Evolutionary conservation across 2,329 filamentous ascomycete species (phyloP), one percentile per base, ranked within the genome.

Genomic region (Exophiala phaeomuriformis): DNA sequence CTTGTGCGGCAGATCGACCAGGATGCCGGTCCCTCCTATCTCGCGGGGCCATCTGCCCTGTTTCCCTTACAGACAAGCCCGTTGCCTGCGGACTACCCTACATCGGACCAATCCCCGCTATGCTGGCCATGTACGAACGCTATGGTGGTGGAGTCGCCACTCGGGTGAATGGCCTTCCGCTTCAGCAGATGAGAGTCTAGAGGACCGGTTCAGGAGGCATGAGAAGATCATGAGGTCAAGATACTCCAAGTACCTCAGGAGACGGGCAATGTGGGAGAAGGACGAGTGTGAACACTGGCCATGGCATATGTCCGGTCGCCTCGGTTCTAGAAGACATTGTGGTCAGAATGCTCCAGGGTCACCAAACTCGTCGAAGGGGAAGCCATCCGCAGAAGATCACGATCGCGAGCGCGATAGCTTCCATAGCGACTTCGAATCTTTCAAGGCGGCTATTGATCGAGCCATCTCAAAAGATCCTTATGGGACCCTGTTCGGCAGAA

Each of bases 401-500:
- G 40, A 52, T 27, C 35, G 53, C 7, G 40, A 52, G 12, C 35
- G 44, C 19, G 29, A 51, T 4, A 49, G 50, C n/a, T 44, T 54
- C 30, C 52, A 57, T 50, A 49, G 54, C 5, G 64, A 71, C 63
- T 70, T 72, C 57, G 64, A 69, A 10, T 60, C 66, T 43, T 62
- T 73, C 43, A 67, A 65, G 59, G 67, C 62, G 37, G 60, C 62
- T 10, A 62, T 73, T 19, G 65, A 70, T 36, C 59, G 57, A 10
- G 60, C 63, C 28, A 64, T 73, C 12, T 65, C 69, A 32, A 61
- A 58, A 29, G 70, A 74, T 60, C 71, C 72, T 4, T 71, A 69
- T 54, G 60, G 59, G n/a, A 67, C 67, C 31, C 42, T 74, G 2
- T 74, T 74, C 58, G 71, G 71, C 9, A 66, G 64, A 45, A 64